Conservation (phyloP, 352 stramenopile species). For the Phytopythium kandeliae region DNA sequence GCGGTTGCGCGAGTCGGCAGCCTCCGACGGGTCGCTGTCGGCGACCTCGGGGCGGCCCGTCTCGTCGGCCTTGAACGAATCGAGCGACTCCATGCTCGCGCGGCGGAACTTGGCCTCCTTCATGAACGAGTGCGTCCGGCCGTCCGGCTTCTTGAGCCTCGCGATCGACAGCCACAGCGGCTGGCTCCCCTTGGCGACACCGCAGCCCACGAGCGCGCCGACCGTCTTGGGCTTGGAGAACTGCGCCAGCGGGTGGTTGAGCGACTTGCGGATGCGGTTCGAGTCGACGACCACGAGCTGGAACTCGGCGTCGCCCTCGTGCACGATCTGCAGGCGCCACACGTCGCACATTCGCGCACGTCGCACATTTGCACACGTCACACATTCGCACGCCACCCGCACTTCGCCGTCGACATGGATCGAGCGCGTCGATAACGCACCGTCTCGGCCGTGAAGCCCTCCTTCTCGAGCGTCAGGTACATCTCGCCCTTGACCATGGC, state of each 20-base stretch:
- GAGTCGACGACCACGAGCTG: slow-evolving; percentile 58
- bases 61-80: slow-evolving; percentile 43
- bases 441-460: slow-evolving; percentile 37
- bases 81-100: slow-evolving; percentile 30
- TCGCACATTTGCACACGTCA: too few species aligned
- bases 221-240: slow-evolving; percentile 46
- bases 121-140: slow-evolving; percentile 30
- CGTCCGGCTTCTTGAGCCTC: slow-evolving; percentile 11
- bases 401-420: too few species aligned
- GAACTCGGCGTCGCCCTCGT: slow-evolving; percentile 34
- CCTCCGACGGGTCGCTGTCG: slow-evolving; percentile 43
- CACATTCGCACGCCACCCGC: background rate
- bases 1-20: slow-evolving; percentile 40
- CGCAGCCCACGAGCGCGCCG: slow-evolving; percentile 40
- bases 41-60: slow-evolving; percentile 27
- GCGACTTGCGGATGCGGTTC: slow-evolving; percentile 66
- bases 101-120: slow-evolving; percentile 43
- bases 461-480: slow-evolving; percentile 59
- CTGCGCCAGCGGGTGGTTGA: slow-evolving; percentile 53
- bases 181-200: slow-evolving; percentile 22
- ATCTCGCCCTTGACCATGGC: slow-evolving; percentile 61
- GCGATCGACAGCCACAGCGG: slow-evolving; percentile 35
- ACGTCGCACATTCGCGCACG: too few species aligned
- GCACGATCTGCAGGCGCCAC: slow-evolving; percentile 21
- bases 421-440: slow-evolving; percentile 11